Evolutionary conservation across 225 moss, liverwort and hornwort species (phyloP), one percentile per base, ranked within the genome.

Genomic region (Polytrichum formosum): DNA sequence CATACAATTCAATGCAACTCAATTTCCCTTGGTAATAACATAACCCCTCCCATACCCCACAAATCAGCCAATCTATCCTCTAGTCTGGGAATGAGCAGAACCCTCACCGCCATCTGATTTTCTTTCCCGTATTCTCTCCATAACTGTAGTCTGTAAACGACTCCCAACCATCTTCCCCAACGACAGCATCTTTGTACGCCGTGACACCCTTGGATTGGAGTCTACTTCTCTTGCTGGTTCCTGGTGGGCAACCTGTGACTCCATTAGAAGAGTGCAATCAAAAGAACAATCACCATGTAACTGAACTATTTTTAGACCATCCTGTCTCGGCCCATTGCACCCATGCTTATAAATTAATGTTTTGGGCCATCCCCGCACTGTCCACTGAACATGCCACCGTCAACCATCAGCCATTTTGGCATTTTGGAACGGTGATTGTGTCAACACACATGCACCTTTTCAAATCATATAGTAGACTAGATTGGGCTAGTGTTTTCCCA

Each of bases 131-230:
- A 92, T 74, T 70, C 81, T 91, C 13, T 89, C 96, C 64, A 82
- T 66, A 26, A 91, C 90, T 62, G 56, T 82, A 23, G 13, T 46
- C 46, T 46, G 46, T 66, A 81, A 81, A 66, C 89, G 78, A 75
- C 88, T 93, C 76, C 86, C 96, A 7, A 92, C 90, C 37, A 90
- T 91, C 58, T 79, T 91, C 35, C 95, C 91, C 13, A 92, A 61
- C 6, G 65, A 74, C 5, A 85, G 23, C 63, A 94, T 77, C 78
- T 79, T 92, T 67, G 82, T 78, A 63, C 92, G 92, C 22, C 77
- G 74, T 63, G 58, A 67, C 17, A 70, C n/a, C 78, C 65, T 81
- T 21, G 70, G 30, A 5, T 23, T 53, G 0, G 67, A 73, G 56
- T 67, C 79, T 0, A 70, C 8, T 5, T 77, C 83, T 55, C 73